These are phyloP conservation scores for Aspergillus carbonarius DNA, from an alignment of 2,329 filamentous ascomycete species.

Conservation along the genomic window DNA sequence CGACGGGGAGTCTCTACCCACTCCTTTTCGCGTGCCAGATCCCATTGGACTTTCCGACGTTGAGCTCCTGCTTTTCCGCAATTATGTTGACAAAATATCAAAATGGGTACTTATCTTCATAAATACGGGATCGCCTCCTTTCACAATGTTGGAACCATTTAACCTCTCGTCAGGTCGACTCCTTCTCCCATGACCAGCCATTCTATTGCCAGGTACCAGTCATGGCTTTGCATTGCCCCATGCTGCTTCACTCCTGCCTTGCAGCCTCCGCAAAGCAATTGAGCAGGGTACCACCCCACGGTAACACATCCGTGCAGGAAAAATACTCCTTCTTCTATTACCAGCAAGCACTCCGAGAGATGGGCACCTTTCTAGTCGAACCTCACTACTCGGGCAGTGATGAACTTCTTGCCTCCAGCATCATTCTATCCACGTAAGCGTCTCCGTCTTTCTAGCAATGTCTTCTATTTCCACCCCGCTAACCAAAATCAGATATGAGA, in stretches of 20 bases:
- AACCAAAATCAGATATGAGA: neutral
- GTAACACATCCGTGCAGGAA: neutral
- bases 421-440: slow-evolving; percentile 6
- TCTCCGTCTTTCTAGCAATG: neutral
- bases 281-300: neutral
- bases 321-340: neutral
- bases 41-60: neutral
- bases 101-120: neutral
- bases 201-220: slow-evolving; percentile 4
- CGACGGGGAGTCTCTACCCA: neutral
- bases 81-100: slow-evolving; percentile 2
- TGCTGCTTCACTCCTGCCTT: slow-evolving; percentile 6
- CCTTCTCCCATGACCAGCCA: slow-evolving; percentile 7
- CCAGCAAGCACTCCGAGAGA: neutral
- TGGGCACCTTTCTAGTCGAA: neutral
- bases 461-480: no score
- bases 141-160: no score
- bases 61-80: neutral
- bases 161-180: neutral
- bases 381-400: neutral
- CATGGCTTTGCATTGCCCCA: slow-evolving; percentile 3
- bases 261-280: slow-evolving; percentile 4
- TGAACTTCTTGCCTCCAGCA: slow-evolving; percentile 3
- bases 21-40: neutral
- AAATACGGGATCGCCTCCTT: no score